Evolutionary conservation across 129 eudicot genomes (phyloP).

Genomic region (Artemisia annua): DNA sequence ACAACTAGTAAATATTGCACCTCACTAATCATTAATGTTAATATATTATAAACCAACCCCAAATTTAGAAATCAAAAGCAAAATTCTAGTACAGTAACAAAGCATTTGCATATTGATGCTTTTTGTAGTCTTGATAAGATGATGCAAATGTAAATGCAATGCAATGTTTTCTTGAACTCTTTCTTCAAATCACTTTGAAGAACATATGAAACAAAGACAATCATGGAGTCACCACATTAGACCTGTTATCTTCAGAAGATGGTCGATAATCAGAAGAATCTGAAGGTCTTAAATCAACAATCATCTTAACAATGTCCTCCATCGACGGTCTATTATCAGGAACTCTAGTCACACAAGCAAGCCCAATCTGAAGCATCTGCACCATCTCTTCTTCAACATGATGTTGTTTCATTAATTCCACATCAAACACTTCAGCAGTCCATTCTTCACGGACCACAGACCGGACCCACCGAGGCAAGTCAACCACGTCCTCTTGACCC

Average conservation of each 20-base stretch:
- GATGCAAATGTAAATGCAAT: slow-evolving; percentile 12
- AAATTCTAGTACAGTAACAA: slow-evolving; percentile 17
- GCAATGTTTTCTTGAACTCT: slow-evolving; percentile 17
- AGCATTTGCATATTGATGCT: slow-evolving; percentile 6
- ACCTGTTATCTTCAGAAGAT: slow-evolving; percentile 70
- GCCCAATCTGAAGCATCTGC: slow-evolving; percentile 89
- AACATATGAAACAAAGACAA: slow-evolving; percentile 9
- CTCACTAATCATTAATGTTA: not conserved
- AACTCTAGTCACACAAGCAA: slow-evolving; percentile 63
- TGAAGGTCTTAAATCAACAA: slow-evolving; percentile 52
- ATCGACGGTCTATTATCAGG: slow-evolving; percentile 66
- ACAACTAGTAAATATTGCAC: not conserved
- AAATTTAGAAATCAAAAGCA: slow-evolving; percentile 19
- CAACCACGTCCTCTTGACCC: slow-evolving; percentile 62
- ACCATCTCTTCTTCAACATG: slow-evolving; percentile 89
- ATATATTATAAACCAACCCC: slow-evolving; percentile 1
- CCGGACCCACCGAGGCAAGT: slow-evolving; percentile 89
- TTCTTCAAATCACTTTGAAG: not conserved
- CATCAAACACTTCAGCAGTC: slow-evolving; percentile 93
- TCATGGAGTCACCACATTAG: slow-evolving; percentile 70
- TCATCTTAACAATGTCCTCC: slow-evolving; percentile 85
- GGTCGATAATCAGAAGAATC: slow-evolving; percentile 54
- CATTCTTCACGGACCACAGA: slow-evolving; percentile 94
- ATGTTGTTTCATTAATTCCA: slow-evolving; percentile 57
- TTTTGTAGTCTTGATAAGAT: not conserved